Percentiles rank a stretch among this genome's conserved stretches.
Conservation (phyloP, 2,329 filamentous ascomycete genomes). For the Penicillium digitatum region DNA sequence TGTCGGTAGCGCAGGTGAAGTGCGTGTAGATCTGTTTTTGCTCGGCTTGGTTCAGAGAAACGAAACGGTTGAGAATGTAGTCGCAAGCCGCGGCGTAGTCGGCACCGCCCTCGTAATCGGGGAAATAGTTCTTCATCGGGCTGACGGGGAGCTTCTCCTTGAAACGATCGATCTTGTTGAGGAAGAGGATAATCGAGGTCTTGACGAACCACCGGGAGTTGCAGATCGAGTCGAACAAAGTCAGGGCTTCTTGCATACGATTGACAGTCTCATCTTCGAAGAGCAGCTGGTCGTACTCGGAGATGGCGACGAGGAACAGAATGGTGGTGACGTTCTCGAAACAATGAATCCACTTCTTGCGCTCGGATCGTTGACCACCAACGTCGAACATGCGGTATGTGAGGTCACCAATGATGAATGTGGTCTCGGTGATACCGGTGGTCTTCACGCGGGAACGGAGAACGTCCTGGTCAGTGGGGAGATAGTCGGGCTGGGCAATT, state of each 20-base stretch:
- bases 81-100: constrained; percentile 96
- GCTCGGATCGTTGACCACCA: constrained; percentile 88
- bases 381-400: constrained; percentile 98
- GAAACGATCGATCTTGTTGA: constrained; percentile 73
- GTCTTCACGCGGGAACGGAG: constrained; percentile 96
- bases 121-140: constrained; percentile 73
- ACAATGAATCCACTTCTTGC: constrained; percentile 99
- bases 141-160: constrained; percentile 70
- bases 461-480: constrained; percentile 92
- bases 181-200: constrained; percentile 68
- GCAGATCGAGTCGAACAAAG: constrained; percentile 68
- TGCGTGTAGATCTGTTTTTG: constrained; percentile 99
- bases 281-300: constrained; percentile 91
- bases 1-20: constrained; percentile 98
- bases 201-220: constrained; percentile 70
- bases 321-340: constrained; percentile 98
- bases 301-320: constrained; percentile 93
- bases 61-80: constrained; percentile 98
- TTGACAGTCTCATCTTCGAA: constrained; percentile 94
- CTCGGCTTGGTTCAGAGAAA: constrained; percentile 97
- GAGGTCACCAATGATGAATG: constrained; percentile 89
- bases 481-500: constrained; percentile 85
- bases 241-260: constrained; percentile 69
- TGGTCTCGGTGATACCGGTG: constrained; percentile 94
- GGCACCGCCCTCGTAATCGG: constrained; percentile 80